Percentiles rank a stretch among this genome's conserved stretches.
phyloP scores from a whole-genome alignment of 2,329 filamentous ascomycete species.

The Aureobasidium sp. region DNA sequence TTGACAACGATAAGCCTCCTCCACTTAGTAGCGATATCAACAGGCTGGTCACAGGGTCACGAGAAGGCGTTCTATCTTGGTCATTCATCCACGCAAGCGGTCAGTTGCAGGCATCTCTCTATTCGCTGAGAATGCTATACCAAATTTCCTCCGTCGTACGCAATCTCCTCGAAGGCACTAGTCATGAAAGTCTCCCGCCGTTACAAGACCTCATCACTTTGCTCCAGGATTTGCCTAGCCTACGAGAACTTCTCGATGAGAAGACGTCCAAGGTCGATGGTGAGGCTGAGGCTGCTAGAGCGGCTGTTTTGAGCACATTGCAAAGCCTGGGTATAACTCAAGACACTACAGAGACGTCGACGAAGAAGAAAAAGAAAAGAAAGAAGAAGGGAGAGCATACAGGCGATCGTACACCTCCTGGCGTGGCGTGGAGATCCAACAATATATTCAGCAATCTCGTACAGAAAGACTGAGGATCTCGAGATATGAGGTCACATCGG shows the following conservation, averaged over 20 bases:
- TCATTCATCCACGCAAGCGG: constrained; percentile 34
- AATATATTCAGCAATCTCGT: constrained; percentile 16
- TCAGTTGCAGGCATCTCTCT: constrained; percentile 36
- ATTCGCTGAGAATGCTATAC: constrained; percentile 37
- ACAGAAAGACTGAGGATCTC: neutral
- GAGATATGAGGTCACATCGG: neutral
- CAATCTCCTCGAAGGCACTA: neutral
- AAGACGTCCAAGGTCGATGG: neutral
- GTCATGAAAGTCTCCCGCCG: neutral
- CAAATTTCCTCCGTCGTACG: constrained; percentile 27
- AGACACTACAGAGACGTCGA: neutral
- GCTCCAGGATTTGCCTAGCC: neutral
- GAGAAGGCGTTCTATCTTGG: constrained; percentile 25
- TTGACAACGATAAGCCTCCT: constrained; percentile 13
- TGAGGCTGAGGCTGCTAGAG: neutral
- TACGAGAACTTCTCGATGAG: constrained; percentile 12
- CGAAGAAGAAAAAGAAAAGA: constrained; percentile 13
- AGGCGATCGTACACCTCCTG: neutral
- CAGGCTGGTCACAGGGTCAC: constrained; percentile 12
- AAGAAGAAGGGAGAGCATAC: constrained; percentile 16
- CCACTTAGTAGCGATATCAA: constrained; percentile 12
- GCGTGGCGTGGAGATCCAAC: constrained; percentile 10
- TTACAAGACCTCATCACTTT: neutral
- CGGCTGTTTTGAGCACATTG: neutral
- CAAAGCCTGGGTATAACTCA: neutral